Conservation (phyloP, 1,284 basidiomycete genomes). For the Pseudozyma tsukubaensis region DNA sequence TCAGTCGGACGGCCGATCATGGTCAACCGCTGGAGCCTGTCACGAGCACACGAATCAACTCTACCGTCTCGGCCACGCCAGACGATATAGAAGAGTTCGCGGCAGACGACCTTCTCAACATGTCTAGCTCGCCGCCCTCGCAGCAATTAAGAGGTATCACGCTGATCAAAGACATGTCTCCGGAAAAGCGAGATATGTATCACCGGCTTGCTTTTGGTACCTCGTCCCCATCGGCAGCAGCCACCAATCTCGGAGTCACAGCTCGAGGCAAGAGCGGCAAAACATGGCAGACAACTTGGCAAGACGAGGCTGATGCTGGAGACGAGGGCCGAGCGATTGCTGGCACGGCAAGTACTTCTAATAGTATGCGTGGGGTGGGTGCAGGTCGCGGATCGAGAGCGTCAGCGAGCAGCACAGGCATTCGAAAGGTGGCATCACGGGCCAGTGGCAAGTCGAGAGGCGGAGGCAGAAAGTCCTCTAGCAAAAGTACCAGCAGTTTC, state of each 20-base stretch:
- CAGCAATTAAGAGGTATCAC: conserved; percentile 20
- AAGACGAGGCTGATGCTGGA: conserved; percentile 6
- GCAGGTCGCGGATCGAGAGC: conserved; percentile 16
- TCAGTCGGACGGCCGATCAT: neutral
- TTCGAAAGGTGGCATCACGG: conserved; percentile 7
- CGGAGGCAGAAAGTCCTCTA: conserved; percentile 1
- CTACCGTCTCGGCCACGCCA: neutral
- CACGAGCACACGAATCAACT: conserved; percentile 4
- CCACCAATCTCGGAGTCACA: conserved; percentile 11
- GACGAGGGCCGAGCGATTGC: neutral
- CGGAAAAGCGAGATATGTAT: conserved; percentile 30
- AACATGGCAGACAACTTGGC: conserved; percentile 47
- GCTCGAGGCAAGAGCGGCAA: conserved; percentile 30
- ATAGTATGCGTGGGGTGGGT: neutral
- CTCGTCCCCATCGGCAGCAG: conserved; percentile 3
- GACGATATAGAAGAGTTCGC: neutral
- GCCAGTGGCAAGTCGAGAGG: conserved; percentile 10
- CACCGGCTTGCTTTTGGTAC: conserved; percentile 35
- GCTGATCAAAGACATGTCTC: conserved; percentile 39
- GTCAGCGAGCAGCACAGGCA: neutral
- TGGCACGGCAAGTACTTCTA: conserved; percentile 3
- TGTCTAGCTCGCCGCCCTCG: conserved; percentile 31
- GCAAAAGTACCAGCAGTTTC: conserved; percentile 14
- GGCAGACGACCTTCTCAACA: conserved; percentile 16
- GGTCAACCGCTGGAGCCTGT: conserved; percentile 1